Conservation (phyloP, 345 rosid genomes). For the Aquilaria yunnanensis region DNA sequence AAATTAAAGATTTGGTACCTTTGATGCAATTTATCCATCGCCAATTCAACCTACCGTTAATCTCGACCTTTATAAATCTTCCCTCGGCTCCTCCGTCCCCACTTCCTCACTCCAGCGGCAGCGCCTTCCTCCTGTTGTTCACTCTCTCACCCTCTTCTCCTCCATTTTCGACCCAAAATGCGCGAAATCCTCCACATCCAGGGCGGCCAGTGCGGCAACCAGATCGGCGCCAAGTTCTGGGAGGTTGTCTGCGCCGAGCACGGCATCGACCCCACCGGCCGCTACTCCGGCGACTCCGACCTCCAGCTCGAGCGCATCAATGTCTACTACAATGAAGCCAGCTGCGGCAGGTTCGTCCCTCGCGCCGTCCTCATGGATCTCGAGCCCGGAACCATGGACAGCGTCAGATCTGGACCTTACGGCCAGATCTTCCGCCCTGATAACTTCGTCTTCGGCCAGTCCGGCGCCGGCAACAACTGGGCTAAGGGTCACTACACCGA, state of each 20-base stretch:
- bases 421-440: constrained; percentile 40
- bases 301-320: constrained; percentile 28
- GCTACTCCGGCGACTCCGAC: constrained; percentile 17
- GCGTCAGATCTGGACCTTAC: constrained; percentile 25
- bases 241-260: constrained; percentile 33
- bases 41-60: constrained; percentile 11
- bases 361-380: constrained; percentile 39
- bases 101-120: background rate
- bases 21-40: background rate
- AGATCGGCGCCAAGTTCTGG: constrained; percentile 34
- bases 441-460: constrained; percentile 39
- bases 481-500: constrained; percentile 40
- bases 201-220: constrained; percentile 37
- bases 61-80: constrained; percentile 2
- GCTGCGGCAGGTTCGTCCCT: constrained; percentile 30
- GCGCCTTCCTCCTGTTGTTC: too few species aligned
- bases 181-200: constrained; percentile 36
- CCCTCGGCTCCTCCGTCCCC: constrained; percentile 3
- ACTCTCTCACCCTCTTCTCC: background rate
- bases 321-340: constrained; percentile 41
- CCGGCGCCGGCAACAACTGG: constrained; percentile 50
- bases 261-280: constrained; percentile 25
- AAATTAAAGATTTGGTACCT: too few species aligned
- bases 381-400: constrained; percentile 41
- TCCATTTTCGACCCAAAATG: constrained; percentile 8